A percentile compares a stretch with the other conserved stretches of the same genome.
Evolutionary conservation across 306 rosid genomes (phyloP).

Genomic region (Corylus americana): DNA sequence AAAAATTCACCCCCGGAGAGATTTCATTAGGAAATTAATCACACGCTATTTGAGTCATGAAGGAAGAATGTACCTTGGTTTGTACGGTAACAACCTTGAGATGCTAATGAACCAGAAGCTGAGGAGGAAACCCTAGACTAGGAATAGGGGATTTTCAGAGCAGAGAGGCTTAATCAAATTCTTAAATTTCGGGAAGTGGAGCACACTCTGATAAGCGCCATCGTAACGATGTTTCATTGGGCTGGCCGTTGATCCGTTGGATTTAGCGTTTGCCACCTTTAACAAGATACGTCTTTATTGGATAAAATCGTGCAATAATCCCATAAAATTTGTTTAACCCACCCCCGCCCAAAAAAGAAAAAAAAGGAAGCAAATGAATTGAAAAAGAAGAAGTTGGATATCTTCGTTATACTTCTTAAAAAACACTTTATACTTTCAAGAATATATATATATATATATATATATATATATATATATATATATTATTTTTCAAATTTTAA

Average conservation of each 20-base stretch:
- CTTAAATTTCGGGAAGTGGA: background rate
- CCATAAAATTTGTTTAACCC: background rate
- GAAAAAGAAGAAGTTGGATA: background rate
- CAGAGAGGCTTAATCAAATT: background rate
- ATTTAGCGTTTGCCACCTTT: background rate
- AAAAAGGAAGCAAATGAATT: background rate
- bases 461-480: too few relatives aligned
- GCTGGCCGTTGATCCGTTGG: too few relatives aligned
- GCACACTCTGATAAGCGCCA: background rate
- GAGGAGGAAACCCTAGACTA: conserved; percentile 2
- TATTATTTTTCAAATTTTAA: too few relatives aligned
- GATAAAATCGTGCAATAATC: background rate
- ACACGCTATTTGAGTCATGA: background rate
- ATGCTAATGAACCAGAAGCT: conserved; percentile 9
- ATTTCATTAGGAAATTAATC: too few relatives aligned
- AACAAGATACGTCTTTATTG: background rate
- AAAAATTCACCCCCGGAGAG: background rate
- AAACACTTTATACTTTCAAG: too few relatives aligned
- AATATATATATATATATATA: too few relatives aligned
- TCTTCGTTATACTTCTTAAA: too few relatives aligned
- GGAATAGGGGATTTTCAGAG: conserved; percentile 4
- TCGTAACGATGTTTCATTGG: background rate
- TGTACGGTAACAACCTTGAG: background rate
- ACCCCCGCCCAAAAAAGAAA: background rate
- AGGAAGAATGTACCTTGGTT: background rate